Evolutionary conservation across 306 rosid species (phyloP).

Genomic region (Casuarina equisetifolia): DNA sequence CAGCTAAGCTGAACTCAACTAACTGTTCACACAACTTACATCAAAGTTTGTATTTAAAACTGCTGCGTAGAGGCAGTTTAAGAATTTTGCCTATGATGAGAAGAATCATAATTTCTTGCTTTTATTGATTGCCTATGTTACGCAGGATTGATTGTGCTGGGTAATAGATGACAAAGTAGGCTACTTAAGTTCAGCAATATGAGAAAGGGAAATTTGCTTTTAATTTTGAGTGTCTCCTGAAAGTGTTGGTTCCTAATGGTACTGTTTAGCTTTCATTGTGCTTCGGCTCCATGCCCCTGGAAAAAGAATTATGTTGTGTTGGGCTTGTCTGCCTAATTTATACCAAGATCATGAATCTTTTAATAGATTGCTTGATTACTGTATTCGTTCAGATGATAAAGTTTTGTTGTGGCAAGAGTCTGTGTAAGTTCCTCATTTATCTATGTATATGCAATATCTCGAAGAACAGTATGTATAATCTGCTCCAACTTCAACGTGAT

Average conservation of each 20-base stretch:
- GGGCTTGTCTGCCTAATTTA: not conserved
- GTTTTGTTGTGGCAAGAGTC: not conserved
- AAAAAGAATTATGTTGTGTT: not conserved
- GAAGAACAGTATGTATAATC: conserved; percentile 71
- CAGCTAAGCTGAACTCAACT: not conserved
- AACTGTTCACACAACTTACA: not conserved
- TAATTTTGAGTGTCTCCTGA: not conserved
- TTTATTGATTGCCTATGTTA: not conserved
- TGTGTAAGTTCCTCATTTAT: not conserved
- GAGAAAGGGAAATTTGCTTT: not conserved
- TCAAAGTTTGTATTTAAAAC: not conserved
- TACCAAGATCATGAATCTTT: not conserved
- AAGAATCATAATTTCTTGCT: not conserved
- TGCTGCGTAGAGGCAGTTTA: not conserved
- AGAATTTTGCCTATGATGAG: not conserved
- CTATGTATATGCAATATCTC: conserved; percentile 65
- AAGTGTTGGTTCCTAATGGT: not conserved
- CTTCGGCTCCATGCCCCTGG: not conserved
- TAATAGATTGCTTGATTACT: not conserved
- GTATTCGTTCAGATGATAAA: not conserved
- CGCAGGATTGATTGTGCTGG: not conserved
- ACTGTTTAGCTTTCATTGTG: not conserved
- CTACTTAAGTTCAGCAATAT: not conserved
- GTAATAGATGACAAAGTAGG: not conserved
- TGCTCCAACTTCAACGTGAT: conserved; percentile 85